A percentile compares a stretch with the other conserved stretches of the same genome.
Conservation (phyloP, 805 yeast species). For the Naumovozyma baii region DNA sequence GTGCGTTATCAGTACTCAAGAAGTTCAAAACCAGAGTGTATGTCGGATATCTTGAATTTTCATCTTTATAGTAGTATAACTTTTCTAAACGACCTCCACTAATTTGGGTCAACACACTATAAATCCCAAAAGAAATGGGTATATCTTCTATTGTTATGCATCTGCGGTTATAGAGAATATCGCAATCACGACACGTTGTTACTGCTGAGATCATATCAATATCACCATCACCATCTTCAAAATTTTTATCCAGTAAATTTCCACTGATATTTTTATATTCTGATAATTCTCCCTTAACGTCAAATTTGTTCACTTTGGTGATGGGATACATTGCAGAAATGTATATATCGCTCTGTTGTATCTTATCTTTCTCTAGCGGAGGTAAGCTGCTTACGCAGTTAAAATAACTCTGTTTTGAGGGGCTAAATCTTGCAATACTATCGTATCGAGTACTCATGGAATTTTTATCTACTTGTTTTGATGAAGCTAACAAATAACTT, state of each 20-base stretch:
- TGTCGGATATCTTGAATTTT: slow-evolving; percentile 1
- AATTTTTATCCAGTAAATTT: too few relatives aligned
- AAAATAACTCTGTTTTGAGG: background rate
- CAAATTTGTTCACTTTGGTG: slow-evolving; percentile 2
- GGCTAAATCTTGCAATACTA: background rate
- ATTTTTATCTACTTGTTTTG: background rate
- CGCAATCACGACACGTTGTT: background rate
- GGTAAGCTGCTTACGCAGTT: background rate
- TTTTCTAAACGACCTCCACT: slow-evolving; percentile 65
- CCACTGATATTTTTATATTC: background rate
- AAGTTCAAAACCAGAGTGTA: slow-evolving; percentile 37
- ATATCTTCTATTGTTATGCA: slow-evolving; percentile 32
- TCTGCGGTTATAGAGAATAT: background rate
- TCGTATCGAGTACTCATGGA: background rate
- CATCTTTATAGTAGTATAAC: slow-evolving; percentile 26
- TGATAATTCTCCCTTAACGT: slow-evolving; percentile 5
- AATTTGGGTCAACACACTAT: slow-evolving; percentile 43
- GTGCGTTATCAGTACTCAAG: slow-evolving; percentile 44
- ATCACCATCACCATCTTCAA: background rate
- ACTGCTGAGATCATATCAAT: background rate
- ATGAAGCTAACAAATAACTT: slow-evolving; percentile 9
- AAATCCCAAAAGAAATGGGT: slow-evolving; percentile 37
- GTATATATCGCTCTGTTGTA: background rate
- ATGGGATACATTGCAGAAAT: background rate
- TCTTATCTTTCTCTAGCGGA: background rate